Base-by-base conservation (phyloP, 495 filamentous ascomycete genomes). In the Lichenothelia convexa region DNA sequence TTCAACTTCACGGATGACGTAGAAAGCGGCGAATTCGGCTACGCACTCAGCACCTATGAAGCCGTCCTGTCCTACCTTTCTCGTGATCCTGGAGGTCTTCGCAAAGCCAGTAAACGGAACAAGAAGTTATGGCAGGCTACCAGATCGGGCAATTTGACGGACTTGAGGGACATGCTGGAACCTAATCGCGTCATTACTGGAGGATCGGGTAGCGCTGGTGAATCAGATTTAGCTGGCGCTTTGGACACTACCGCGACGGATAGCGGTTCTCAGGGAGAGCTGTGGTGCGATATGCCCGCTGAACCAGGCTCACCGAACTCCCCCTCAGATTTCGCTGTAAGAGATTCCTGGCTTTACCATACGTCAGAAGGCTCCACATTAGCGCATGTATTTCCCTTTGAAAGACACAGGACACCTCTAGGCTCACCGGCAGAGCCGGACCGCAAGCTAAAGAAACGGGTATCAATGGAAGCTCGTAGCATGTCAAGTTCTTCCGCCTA, bases 1-100 rank as follows among this genome's bases (percentile, higher is more conserved):
- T 99, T 93, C 45, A 82, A 92, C 48, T 95, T 93, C 53, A 80
- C 89, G 24, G 87, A 94, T 43, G 91, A 95, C 62, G 85, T 95
- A 9, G 91, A 99, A 38, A 87, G 74, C 49, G 91, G 91, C 21
- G 91, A 99, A 59, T 79, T 86, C 63, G 91, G 91, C 18, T 99
- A 99, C 58, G 84, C 92, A 4, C 60, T 99, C 21, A 95, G 87
- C 50, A 99, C 91, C 0, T 80, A 93, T 34, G 91, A 99, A 57
- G 91, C 83, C 0, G 91, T 99, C 3, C 59, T 99, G 9, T 80
- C 84, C 6, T 94, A 99, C 56, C 68, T 99, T 13, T 68, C 76
- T 16, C 73, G 73, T 18, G 85, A 93, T 44, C 84, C 85, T 0
- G 77, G 73, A 15, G 79, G 72, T 16, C 56, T 99, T 23, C 70